These are phyloP conservation scores for Neoboletus subvelutipes DNA, from an alignment of 768 basidiomycete genomes.

Conservation along the genomic window DNA sequence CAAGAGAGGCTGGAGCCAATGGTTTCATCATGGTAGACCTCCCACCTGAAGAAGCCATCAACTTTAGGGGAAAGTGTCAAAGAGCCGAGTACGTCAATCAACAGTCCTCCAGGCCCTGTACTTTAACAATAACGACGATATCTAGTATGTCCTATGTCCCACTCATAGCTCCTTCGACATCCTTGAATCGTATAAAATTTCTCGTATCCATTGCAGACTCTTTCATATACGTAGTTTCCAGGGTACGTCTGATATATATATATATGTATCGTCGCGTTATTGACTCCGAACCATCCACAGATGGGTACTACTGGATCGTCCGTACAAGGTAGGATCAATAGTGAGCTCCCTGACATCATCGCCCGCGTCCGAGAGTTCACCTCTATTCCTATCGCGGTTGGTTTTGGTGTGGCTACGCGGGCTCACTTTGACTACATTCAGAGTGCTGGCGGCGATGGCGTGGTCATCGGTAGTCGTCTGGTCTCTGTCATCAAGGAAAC, in stretches of 20 bases:
- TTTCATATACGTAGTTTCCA: slow-evolving; percentile 98
- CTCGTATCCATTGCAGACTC: slow-evolving; percentile 91
- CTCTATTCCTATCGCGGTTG: slow-evolving; percentile 85
- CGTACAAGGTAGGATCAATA: slow-evolving; percentile 65
- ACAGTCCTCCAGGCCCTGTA: background rate
- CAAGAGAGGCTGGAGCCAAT: slow-evolving; percentile 86
- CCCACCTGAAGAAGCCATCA: slow-evolving; percentile 93
- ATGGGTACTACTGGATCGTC: slow-evolving; percentile 99
- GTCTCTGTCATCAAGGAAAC: slow-evolving; percentile 77
- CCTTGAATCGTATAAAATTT: slow-evolving; percentile 83
- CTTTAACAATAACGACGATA: slow-evolving; percentile 1
- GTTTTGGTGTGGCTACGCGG: slow-evolving; percentile 92
- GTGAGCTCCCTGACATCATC: slow-evolving; percentile 79
- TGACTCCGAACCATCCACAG: slow-evolving; percentile 38
- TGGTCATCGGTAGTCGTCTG: slow-evolving; percentile 89
- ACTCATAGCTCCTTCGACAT: slow-evolving; percentile 92
- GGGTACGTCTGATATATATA: slow-evolving; percentile 45
- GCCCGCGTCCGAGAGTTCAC: slow-evolving; percentile 77
- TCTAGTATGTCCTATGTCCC: slow-evolving; percentile 91
- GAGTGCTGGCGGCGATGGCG: slow-evolving; percentile 89
- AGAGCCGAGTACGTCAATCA: slow-evolving; percentile 62
- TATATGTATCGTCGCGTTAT: background rate
- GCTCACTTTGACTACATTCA: slow-evolving; percentile 85
- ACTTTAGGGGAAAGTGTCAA: slow-evolving; percentile 86
- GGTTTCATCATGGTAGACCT: slow-evolving; percentile 98